Evolutionary conservation across 345 rosid genomes (phyloP), one percentile per base, ranked within the genome.

Genomic region (Clausena lansium): DNA sequence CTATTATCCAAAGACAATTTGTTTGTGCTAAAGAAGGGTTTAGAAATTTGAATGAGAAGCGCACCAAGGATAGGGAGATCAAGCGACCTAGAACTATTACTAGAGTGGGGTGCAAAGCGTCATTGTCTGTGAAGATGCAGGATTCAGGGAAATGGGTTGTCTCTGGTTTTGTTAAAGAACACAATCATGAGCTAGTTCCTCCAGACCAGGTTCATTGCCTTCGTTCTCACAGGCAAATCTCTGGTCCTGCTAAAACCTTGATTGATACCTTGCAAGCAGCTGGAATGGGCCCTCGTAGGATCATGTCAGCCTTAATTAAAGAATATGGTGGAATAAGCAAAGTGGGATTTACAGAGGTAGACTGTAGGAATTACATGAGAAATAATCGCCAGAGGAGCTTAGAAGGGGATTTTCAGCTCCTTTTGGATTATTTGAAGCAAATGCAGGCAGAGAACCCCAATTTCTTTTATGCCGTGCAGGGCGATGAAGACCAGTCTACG

Each of bases 11-110:
- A 85, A 77, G 90, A 68, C 85, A 83, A 73, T 87, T 85, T 60
- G 90, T 87, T 24, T 87, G 90, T 71, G 90, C 90, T 66, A 87
- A 83, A 71, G 90, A 87, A 60, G 90, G 90, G 1, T 87, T 85
- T 69, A 78, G 90, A 76, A 85, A 83, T 71, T 28, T 77, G 74
- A 87, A 87, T 32, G 90, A 87, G 83, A 87, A 82, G 82, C 82
- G 87, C 60, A 82, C 87, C 9, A 83, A 80, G 71, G 88, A 85
- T 61, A 85, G 88, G 73, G 88, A 85, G 79, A 85, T 87, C 76
- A 86, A 86, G 86, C 85, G 89, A 9, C 89, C 89, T 8, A 77
- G 89, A 15, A 81, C 82, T 5, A 71, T 84, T 36, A 84, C 89
- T 36, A 74, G 89, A 67, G 87, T 84, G 2, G 89, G 89, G 19